Conservation (phyloP, 2,329 filamentous ascomycete species). For the Penicillium sp. region DNA sequence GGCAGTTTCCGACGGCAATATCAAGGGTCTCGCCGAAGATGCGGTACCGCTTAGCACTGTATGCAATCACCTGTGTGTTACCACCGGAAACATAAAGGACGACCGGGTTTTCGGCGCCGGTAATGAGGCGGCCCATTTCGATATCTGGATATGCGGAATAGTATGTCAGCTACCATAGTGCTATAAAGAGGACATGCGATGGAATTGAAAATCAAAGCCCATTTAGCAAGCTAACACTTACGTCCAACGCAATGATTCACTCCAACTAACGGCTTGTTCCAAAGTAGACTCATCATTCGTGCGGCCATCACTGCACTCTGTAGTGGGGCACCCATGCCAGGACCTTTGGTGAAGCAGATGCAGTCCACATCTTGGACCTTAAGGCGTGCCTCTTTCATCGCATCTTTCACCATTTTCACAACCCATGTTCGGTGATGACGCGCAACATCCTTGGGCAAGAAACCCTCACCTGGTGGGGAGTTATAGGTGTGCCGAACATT, state of each 20-base stretch:
- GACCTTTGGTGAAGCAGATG: conserved; percentile 93
- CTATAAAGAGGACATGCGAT: not conserved
- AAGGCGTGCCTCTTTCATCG: conserved; percentile 69
- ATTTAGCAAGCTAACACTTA: conserved; percentile 33
- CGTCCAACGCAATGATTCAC: conserved; percentile 97
- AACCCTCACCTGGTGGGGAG: conserved; percentile 88
- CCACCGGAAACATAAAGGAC: conserved; percentile 94
- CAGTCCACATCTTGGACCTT: conserved; percentile 71
- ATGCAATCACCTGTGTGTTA: conserved; percentile 97
- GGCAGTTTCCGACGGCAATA: conserved; percentile 95
- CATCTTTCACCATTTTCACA: conserved; percentile 74
- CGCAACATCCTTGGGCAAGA: conserved; percentile 95
- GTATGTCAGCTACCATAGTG: not conserved
- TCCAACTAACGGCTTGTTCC: conserved; percentile 84
- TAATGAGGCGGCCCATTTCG: conserved; percentile 95
- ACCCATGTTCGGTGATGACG: conserved; percentile 87
- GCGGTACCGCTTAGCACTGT: conserved; percentile 88
- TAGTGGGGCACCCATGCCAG: conserved; percentile 93
- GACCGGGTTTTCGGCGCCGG: conserved; percentile 84
- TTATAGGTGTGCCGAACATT: conserved; percentile 94
- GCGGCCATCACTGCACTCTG: conserved; percentile 84
- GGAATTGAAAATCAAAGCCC: not conserved
- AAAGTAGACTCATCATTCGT: conserved; percentile 76
- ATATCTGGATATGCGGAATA: conserved; percentile 59
- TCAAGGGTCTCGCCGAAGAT: conserved; percentile 98